Evolutionary conservation across 257 asterid species (phyloP).

Genomic region (Catharanthus roseus): DNA sequence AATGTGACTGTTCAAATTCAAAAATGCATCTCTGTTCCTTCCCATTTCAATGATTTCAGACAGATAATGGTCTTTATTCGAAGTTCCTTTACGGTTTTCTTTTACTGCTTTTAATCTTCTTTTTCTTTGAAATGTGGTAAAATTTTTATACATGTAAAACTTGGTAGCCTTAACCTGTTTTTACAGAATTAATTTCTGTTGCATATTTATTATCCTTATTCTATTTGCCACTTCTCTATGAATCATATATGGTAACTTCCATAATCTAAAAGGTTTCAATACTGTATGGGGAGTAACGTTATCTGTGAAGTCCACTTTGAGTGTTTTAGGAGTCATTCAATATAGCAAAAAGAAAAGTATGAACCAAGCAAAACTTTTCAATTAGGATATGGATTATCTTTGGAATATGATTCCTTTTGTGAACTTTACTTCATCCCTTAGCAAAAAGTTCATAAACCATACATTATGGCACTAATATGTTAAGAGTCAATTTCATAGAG

Average conservation of each 20-base stretch:
- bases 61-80: not conserved
- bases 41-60: not conserved
- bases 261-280: not conserved
- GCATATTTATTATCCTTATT: not conserved
- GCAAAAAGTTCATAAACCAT: not conserved
- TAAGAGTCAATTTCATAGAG: not conserved
- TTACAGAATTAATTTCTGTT: not conserved
- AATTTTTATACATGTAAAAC: not conserved
- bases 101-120: no score
- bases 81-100: no score
- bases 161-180: not conserved
- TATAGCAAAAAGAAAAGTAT: not conserved
- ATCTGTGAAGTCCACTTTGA: constrained; percentile 14
- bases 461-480: not conserved
- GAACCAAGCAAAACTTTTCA: not conserved
- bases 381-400: not conserved
- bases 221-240: not conserved
- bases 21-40: not conserved
- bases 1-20: not conserved
- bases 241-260: not conserved
- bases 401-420: not conserved
- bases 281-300: constrained; percentile 6
- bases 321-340: not conserved
- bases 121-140: not conserved
- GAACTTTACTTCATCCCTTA: not conserved